Evolutionary conservation across 257 asterid genomes (phyloP).

Genomic region (Lantana camara): DNA sequence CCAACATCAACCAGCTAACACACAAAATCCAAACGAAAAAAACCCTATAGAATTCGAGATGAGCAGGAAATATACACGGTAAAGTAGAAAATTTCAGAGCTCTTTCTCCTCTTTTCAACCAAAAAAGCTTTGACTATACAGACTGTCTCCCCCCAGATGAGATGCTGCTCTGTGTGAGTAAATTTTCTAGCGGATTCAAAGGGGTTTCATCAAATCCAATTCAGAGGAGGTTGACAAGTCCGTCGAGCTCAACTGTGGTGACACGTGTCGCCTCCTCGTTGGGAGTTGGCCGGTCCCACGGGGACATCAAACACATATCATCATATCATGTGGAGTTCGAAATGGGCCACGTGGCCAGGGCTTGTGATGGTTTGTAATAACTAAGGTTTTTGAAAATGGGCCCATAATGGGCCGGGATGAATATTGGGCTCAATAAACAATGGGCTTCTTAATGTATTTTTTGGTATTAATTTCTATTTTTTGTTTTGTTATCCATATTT

Average conservation of each 20-base stretch:
- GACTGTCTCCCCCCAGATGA: background rate
- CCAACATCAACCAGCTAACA: background rate
- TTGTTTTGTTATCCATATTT: too few species aligned
- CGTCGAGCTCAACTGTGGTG: background rate
- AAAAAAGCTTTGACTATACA: background rate
- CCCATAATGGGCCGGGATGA: too few species aligned
- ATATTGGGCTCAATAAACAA: too few species aligned
- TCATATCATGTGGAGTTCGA: too few species aligned
- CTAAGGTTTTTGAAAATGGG: too few species aligned
- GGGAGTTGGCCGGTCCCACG: background rate
- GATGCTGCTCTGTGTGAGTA: background rate
- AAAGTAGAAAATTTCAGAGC: background rate
- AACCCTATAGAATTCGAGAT: background rate
- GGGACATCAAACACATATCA: too few species aligned
- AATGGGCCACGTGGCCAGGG: too few species aligned
- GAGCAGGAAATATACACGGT: background rate
- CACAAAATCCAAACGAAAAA: background rate
- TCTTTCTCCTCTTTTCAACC: background rate
- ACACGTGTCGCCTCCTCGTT: background rate
- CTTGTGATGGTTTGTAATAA: too few species aligned
- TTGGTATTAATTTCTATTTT: too few species aligned
- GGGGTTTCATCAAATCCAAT: constrained; percentile 1
- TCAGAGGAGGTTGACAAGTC: background rate
- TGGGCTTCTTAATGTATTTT: too few species aligned
- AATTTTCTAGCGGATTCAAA: background rate